Evolutionary conservation across 164 flowering plant genomes (phyloP), one percentile per base, ranked within the genome.

Genomic region (Annona squamosa): DNA sequence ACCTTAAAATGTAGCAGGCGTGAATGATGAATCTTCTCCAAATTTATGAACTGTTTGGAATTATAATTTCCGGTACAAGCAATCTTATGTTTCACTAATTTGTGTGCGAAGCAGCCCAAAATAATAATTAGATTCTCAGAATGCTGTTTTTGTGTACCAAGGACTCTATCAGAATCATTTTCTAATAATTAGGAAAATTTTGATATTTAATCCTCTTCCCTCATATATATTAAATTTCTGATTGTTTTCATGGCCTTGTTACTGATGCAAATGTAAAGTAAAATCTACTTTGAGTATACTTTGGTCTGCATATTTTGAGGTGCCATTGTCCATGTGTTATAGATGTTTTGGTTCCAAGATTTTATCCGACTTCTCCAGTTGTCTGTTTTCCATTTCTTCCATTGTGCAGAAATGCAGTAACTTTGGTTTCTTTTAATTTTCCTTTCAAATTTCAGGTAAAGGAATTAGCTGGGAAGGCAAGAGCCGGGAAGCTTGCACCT

Each of bases 391-490:
- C 43, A 2, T 4, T 64, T 41, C 37, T 41, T 6, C 37, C 3
- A 64, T 10, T 52, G 42, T 64, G 37, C 9, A 18, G 42, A 19
- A 64, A 64, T 19, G 3, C 18, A 5, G 2, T 46, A 10, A 18
- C 26, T 42, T 48, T 69, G 19, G 13, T 69, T 26, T 48, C 26
- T 52, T 10, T 19, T 4, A 1, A n/a, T 16, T 63, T 41, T 41
- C 4, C 68, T 68, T 46, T 26, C 41, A 13, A 44, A 48, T 7
- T 42, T 42, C 18, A 96, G 99, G 89, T 96, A 67, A 96, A 96
- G 81, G 95, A 90, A 76, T 86, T 96, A 46, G 99, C 97, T 76
- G 97, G 87, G 75, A 96, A 90, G 82, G 99, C 98, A 66, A 83
- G 99, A 73, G 57, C 89, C 10, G 97, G 97, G 71, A 91, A 91